Percentiles rank a stretch among this genome's conserved stretches.
These are phyloP conservation scores for Aspergillus cavernicola DNA, from an alignment of 495 filamentous ascomycete species.

Conservation along the genomic window DNA sequence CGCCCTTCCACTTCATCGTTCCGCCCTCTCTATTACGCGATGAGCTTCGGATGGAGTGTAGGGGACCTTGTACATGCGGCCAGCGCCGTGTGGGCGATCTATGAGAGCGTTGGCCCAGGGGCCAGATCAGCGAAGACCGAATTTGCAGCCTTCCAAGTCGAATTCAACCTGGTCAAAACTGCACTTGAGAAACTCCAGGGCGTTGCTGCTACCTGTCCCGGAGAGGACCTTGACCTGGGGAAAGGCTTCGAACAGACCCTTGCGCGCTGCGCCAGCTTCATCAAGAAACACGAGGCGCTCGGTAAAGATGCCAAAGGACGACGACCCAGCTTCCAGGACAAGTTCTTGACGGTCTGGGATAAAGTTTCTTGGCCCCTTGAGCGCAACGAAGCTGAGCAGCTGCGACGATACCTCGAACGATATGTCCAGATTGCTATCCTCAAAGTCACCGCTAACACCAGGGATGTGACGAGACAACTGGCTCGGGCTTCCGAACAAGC, in stretches of 20 bases:
- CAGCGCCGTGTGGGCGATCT: slow-evolving; percentile 6
- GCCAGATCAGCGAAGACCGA: background rate
- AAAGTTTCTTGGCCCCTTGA: slow-evolving; percentile 11
- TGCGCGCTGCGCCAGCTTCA: slow-evolving; percentile 5
- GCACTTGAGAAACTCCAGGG: background rate
- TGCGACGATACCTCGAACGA: slow-evolving; percentile 6
- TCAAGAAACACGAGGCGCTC: slow-evolving; percentile 2
- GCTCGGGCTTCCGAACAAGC: slow-evolving; percentile 1
- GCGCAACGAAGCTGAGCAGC: slow-evolving; percentile 8
- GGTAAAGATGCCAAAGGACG: background rate
- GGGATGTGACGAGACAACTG: slow-evolving; percentile 1
- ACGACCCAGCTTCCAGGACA: background rate
- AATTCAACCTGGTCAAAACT: slow-evolving; percentile 7
- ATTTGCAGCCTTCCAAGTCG: slow-evolving; percentile 3
- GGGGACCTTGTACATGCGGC: slow-evolving; percentile 8
- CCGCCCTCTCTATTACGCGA: background rate
- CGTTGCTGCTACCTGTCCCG: background rate
- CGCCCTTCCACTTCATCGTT: no score
- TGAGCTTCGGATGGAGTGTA: slow-evolving; percentile 13
- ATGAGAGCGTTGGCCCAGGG: slow-evolving; percentile 2
- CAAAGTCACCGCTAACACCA: slow-evolving; percentile 6
- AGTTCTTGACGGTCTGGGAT: background rate
- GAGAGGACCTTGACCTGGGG: slow-evolving; percentile 5
- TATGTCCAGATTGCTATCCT: slow-evolving; percentile 11
- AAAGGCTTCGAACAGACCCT: slow-evolving; percentile 1